Percentiles rank a stretch among this genome's conserved stretches.
phyloP scores from a whole-genome alignment of 495 filamentous ascomycete species.

The Tuber magnatum region DNA sequence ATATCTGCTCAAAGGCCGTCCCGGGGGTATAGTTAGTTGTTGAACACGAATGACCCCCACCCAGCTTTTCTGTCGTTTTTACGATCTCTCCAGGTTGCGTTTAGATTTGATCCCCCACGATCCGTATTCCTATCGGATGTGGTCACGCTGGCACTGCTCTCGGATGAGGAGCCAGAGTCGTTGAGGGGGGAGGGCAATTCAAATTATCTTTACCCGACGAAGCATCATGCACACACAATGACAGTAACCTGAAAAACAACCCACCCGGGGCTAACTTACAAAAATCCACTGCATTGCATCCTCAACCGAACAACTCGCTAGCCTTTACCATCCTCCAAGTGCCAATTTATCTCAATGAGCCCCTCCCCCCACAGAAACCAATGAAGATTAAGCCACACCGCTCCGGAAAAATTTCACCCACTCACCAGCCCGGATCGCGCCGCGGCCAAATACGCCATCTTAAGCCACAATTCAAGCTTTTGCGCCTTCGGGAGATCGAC shows the following conservation, averaged over 20 bases:
- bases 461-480: background rate
- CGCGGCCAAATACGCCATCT: background rate
- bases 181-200: background rate
- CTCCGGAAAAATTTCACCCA: background rate
- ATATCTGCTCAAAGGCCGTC: background rate
- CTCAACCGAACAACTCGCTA: background rate
- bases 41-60: background rate
- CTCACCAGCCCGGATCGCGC: background rate
- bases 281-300: background rate
- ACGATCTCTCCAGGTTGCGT: background rate
- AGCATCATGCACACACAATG: background rate
- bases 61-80: background rate
- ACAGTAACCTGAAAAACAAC: background rate
- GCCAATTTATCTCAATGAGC: background rate
- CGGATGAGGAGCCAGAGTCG: background rate
- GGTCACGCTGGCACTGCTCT: background rate
- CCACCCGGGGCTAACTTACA: background rate
- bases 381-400: background rate
- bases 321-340: background rate
- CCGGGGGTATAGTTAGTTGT: background rate
- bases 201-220: background rate
- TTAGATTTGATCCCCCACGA: background rate
- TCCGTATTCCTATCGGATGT: background rate
- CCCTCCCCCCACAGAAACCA: background rate
- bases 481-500: background rate